Evolutionary conservation across 176 grass and related monocot genomes (phyloP).

Genomic region (Pharus latifolius): DNA sequence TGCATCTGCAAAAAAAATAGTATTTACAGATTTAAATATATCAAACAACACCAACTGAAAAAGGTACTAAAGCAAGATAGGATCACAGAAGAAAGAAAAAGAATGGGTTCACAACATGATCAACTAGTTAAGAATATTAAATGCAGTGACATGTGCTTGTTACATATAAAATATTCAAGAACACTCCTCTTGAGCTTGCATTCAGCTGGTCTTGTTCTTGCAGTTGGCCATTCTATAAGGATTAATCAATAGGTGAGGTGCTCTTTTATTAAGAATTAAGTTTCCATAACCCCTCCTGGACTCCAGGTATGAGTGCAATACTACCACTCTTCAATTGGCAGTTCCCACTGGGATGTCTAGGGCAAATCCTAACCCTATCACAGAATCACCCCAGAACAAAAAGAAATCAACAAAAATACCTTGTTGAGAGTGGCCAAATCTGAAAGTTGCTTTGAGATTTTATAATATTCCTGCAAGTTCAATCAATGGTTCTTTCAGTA

Average conservation of each 20-base stretch:
- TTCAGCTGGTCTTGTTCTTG: too few species aligned
- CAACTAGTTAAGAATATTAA: neutral
- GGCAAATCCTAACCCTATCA: too few species aligned
- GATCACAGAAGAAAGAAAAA: neutral
- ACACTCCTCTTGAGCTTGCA: too few species aligned
- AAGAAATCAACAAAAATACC: constrained; percentile 34
- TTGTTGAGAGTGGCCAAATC: constrained; percentile 76
- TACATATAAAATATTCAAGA: neutral
- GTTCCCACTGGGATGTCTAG: too few species aligned
- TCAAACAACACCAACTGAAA: neutral
- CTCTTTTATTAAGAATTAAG: neutral
- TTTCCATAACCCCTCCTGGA: neutral
- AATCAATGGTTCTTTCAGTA: neutral
- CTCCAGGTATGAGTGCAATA: neutral
- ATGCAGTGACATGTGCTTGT: neutral
- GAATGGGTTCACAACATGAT: neutral
- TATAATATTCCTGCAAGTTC: constrained; percentile 61
- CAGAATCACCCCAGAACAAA: neutral
- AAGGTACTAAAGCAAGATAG: constrained; percentile 13
- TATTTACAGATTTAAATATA: constrained; percentile 6
- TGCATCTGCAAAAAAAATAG: constrained; percentile 56
- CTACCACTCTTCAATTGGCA: neutral
- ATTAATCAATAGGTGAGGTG: neutral
- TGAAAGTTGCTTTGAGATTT: constrained; percentile 69
- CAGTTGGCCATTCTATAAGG: neutral